Evolutionary conservation across 768 basidiomycete species (phyloP), one percentile per base, ranked within the genome.

Genomic region (Pholiota microspora): DNA sequence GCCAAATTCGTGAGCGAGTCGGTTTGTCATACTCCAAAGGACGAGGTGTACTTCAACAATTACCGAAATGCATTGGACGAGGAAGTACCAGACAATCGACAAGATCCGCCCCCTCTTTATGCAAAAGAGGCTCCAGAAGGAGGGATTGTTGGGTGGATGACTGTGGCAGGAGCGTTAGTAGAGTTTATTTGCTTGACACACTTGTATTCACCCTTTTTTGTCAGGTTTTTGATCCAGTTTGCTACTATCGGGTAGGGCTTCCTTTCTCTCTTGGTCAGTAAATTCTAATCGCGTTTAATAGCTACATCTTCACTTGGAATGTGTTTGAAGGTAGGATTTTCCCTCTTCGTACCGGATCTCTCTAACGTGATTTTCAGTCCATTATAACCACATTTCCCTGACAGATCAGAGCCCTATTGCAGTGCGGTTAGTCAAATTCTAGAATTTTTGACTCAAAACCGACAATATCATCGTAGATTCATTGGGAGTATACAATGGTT

Each of bases 401-500:
- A 62, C 57, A 1, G 67, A 71, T 53, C 68, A 67, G 29, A 71
- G 68, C 15, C 71, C 77, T 8, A 73, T 73, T 10, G 75, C 72
- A 18, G 72, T 78, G 31, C 72, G 76, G 74, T 76, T 64, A 34
- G 66, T 59, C 34, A n/a, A 36, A 13, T 25, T 53, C 49, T n/a
- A 49, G 2, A 18, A 23, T 23, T 23, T 18, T 21, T 21, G n/a
- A 12, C 21, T 24, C 4, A n/a, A n/a, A 12, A 36, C 53, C 45
- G 25, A 50, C 50, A 2, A 45, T n/a, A n/a, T n/a, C n/a, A 23
- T 24, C 9, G 21, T 35, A 79, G 77, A 34, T 80, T 78, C 73
- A 76, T 82, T 35, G 80, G 79, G 31, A 76, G 76, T 48, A 65
- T 78, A 16, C 77, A 79, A 58, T 70, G 76, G 40, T 78, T 78